Base-by-base conservation (phyloP, 345 rosid genomes). In the Excoecaria agallocha region DNA sequence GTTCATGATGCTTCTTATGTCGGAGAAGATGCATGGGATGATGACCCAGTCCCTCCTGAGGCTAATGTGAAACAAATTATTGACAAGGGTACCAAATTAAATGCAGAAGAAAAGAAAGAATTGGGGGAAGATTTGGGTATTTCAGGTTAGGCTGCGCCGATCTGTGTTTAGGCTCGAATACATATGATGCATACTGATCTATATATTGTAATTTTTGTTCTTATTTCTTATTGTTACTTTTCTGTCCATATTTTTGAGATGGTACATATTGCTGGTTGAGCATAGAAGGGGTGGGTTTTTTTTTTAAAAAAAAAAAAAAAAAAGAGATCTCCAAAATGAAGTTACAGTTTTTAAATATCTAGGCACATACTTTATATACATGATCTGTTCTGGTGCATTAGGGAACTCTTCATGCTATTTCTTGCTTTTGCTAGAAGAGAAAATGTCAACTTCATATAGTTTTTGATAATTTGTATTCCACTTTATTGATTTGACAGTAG, bases 21-120 rank as follows among this genome's bases (percentile, higher is more conserved):
- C 73, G 98, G 98, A 76, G 97, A 94, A 87, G 89, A 84, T 86
- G 97, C 94, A 64, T 94, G 97, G 97, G 86, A 86, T 74, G 93
- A 92, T 51, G 96, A 85, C 78, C 83, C 84, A 58, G 82, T 85
- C 75, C 73, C 90, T 61, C 81, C 93, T 24, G 69, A 80, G 61
- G 88, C 85, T 60, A 84, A 81, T 72, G 75, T 89, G 59, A 88
- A 86, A 75, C 82, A 84, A 65, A 81, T 89, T 66, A 89, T 89
- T 71, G 89, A 87, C 66, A 82, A 79, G 57, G 85, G 86, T 81
- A 68, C 68, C 48, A 85, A 76, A 76, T 83, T 94, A 60, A 87
- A 80, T 78, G 70, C 82, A 68, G 88, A 89, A 72, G 89, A 87
- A 77, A 90, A 92, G 88, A 80, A 85, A 84, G 85, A 86, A 68